Conservation (phyloP, 495 filamentous ascomycete genomes). For the Talaromyces liani region DNA sequence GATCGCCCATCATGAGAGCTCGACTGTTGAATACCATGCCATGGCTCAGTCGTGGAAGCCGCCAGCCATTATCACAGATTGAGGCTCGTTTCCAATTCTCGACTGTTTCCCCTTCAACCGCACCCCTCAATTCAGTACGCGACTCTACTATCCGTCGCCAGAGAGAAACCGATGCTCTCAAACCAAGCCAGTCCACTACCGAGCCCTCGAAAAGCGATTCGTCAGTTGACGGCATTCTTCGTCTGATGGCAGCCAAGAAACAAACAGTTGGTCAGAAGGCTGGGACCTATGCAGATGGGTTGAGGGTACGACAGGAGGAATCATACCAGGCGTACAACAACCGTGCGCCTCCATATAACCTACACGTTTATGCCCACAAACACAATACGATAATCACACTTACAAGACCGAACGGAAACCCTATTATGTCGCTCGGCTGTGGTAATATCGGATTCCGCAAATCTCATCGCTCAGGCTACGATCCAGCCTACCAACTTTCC, state of each 20-base stretch:
- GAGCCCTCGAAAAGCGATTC: background rate
- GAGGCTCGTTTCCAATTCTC: background rate
- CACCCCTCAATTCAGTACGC: background rate
- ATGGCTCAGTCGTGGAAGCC: background rate
- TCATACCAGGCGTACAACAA: slow-evolving; percentile 23
- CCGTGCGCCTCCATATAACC: slow-evolving; percentile 56
- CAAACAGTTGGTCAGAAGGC: background rate
- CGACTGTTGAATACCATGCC: background rate
- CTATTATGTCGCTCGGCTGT: slow-evolving; percentile 65
- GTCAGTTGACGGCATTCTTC: background rate
- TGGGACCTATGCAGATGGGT: slow-evolving; percentile 2
- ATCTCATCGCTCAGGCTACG: slow-evolving; percentile 66
- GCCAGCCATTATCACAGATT: background rate
- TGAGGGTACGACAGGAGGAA: slow-evolving; percentile 12
- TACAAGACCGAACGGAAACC: slow-evolving; percentile 67
- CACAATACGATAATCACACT: slow-evolving; percentile 94
- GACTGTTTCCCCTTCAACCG: background rate
- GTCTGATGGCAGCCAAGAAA: background rate
- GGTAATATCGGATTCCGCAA: slow-evolving; percentile 88
- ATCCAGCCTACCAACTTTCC: slow-evolving; percentile 87
- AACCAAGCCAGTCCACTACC: background rate
- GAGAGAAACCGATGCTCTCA: slow-evolving; percentile 4
- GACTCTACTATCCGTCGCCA: slow-evolving; percentile 1
- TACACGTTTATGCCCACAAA: slow-evolving; percentile 79
- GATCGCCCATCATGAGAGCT: slow-evolving; percentile 5